These are phyloP conservation scores for Mortierella hygrophila DNA, from an alignment of 192 early-diverging fungal genomes.

Conservation along the genomic window DNA sequence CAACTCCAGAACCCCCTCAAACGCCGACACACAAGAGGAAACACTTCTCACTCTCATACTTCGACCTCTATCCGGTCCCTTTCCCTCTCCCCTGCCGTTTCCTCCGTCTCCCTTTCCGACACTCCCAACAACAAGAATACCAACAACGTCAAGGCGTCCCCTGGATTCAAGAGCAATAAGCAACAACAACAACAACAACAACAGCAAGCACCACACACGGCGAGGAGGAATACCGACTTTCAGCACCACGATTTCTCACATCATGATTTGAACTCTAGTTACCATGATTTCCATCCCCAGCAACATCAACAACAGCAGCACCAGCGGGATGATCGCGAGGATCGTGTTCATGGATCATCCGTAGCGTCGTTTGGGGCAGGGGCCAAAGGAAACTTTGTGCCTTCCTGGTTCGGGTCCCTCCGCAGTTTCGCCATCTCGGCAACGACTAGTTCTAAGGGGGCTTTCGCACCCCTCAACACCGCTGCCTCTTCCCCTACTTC, in stretches of 20 bases:
- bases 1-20: conserved; percentile 25
- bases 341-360: neutral
- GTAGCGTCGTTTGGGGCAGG: too few relatives aligned
- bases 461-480: conserved; percentile 23
- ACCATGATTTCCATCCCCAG: neutral
- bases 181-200: neutral
- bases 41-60: conserved; percentile 11
- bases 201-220: neutral
- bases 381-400: conserved; percentile 6
- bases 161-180: neutral
- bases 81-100: conserved; percentile 10
- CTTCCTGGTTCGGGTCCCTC: conserved; percentile 46
- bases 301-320: neutral
- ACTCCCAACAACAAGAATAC: neutral
- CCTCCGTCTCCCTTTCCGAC: conserved; percentile 1
- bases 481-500: conserved; percentile 20
- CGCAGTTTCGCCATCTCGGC: conserved; percentile 45
- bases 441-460: conserved; percentile 35
- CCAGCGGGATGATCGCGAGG: neutral
- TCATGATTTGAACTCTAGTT: neutral
- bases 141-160: neutral
- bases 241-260: neutral
- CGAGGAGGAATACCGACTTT: neutral
- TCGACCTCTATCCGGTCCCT: conserved; percentile 12
- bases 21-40: conserved; percentile 41